Percentiles rank a stretch among this genome's conserved stretches.
These are phyloP conservation scores for Aspergillus novoparasiticus DNA, from an alignment of 2,329 filamentous ascomycete genomes.

Conservation along the genomic window DNA sequence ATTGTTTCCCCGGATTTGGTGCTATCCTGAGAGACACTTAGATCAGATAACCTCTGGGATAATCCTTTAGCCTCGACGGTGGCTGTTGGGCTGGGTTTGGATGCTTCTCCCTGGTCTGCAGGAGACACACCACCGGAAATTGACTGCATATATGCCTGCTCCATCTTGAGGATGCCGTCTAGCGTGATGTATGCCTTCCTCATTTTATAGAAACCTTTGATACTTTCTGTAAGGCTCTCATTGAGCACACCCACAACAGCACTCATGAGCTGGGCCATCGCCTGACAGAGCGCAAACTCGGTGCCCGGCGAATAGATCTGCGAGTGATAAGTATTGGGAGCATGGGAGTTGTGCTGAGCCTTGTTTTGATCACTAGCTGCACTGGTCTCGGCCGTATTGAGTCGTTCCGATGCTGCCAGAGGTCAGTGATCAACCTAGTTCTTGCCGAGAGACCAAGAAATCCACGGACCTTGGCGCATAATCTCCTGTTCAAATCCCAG, in stretches of 20 bases:
- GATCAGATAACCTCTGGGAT: conserved; percentile 24
- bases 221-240: conserved; percentile 86
- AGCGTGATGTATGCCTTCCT: conserved; percentile 85
- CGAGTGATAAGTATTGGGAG: conserved; percentile 55
- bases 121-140: conserved; percentile 19
- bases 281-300: conserved; percentile 82
- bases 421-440: conserved; percentile 20
- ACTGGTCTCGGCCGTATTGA: conserved; percentile 74
- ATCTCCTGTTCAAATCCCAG: conserved; percentile 90
- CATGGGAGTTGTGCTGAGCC: conserved; percentile 65
- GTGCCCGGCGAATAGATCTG: conserved; percentile 78
- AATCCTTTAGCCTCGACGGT: conserved; percentile 22
- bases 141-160: conserved; percentile 59
- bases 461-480: conserved; percentile 69
- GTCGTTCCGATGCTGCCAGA: conserved; percentile 62
- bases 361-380: conserved; percentile 76
- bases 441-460: conserved; percentile 2
- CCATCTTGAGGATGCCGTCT: conserved; percentile 75
- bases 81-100: conserved; percentile 20
- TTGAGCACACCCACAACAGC: conserved; percentile 88
- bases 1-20: conserved; percentile 22
- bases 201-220: conserved; percentile 91
- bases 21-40: conserved; percentile 24
- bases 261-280: conserved; percentile 84
- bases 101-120: conserved; percentile 8